phyloP scores from a whole-genome alignment of 208 protist genomes.

The Acanthamoeba quina region DNA sequence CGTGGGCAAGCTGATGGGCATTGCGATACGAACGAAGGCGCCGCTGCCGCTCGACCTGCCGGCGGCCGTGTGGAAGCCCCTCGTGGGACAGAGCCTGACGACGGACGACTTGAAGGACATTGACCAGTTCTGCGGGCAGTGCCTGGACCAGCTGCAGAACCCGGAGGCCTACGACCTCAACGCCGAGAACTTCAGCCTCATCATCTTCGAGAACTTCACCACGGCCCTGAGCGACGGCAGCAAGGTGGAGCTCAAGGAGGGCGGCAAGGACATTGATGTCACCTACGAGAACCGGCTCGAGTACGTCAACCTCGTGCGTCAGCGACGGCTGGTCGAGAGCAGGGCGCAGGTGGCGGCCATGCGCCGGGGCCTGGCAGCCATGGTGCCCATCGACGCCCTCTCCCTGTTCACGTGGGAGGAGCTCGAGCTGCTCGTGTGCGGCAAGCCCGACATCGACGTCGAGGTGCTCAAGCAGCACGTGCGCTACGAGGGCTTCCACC shows the following conservation, averaged over 20 bases:
- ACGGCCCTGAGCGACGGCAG: conserved; percentile 70
- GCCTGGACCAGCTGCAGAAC: conserved; percentile 59
- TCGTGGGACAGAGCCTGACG: conserved; percentile 60
- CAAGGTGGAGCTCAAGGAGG: conserved; percentile 74
- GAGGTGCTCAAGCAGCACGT: conserved; percentile 60
- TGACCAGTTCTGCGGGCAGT: conserved; percentile 73
- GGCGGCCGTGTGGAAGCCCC: conserved; percentile 81
- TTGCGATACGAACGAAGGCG: conserved; percentile 91
- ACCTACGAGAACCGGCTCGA: conserved; percentile 76
- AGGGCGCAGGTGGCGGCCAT: conserved; percentile 70
- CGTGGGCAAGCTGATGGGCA: conserved; percentile 94
- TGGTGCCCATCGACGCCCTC: conserved; percentile 78
- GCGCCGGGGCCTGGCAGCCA: conserved; percentile 38
- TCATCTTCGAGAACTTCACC: conserved; percentile 75
- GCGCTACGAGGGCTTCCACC: conserved; percentile 71
- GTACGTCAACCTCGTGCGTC: conserved; percentile 70
- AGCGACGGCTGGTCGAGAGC: conserved; percentile 71
- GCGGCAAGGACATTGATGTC: conserved; percentile 46
- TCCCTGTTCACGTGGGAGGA: conserved; percentile 81
- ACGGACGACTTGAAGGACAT: conserved; percentile 65
- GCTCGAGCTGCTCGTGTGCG: conserved; percentile 83
- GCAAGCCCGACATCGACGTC: conserved; percentile 78
- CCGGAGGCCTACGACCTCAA: conserved; percentile 60
- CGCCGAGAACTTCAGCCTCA: conserved; percentile 59
- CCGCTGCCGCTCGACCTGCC: conserved; percentile 85